phyloP scores from a whole-genome alignment of 768 basidiomycete genomes.

The Leccinum disarticulatum region DNA sequence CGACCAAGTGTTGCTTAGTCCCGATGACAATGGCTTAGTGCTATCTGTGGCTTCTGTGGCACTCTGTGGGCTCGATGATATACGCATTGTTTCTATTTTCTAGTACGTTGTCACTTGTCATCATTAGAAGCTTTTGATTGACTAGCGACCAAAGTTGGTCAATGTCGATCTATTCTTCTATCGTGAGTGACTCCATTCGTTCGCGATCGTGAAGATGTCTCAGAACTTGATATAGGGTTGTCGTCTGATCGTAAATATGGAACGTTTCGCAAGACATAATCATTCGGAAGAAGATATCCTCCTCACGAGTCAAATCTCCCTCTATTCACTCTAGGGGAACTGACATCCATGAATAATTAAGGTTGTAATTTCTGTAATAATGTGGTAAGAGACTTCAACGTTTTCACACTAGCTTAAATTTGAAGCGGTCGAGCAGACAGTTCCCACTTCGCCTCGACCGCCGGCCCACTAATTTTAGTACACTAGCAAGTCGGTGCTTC shows the following conservation, averaged over 20 bases:
- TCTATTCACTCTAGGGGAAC: background rate
- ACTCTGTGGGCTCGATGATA: constrained; percentile 2
- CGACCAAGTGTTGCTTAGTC: background rate
- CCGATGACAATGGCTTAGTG: constrained; percentile 3
- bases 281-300: constrained; percentile 5
- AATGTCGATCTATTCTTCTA: constrained; percentile 11
- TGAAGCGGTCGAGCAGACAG: constrained; percentile 73
- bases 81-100: background rate
- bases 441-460: background rate
- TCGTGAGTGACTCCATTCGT: constrained; percentile 16
- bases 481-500: constrained; percentile 69
- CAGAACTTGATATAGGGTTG: constrained; percentile 16
- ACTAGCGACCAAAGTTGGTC: constrained; percentile 16
- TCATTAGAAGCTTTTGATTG: background rate
- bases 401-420: background rate
- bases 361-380: background rate
- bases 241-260: constrained; percentile 27
- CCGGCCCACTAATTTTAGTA: background rate
- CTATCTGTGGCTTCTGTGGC: background rate
- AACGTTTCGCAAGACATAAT: constrained; percentile 11
- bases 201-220: background rate
- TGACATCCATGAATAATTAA: background rate
- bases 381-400: background rate
- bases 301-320: constrained; percentile 10
- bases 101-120: constrained; percentile 2